A percentile compares a stretch with the other conserved stretches of the same genome.
phyloP scores from a whole-genome alignment of 805 yeast species.

The Barnettozyma californica region DNA sequence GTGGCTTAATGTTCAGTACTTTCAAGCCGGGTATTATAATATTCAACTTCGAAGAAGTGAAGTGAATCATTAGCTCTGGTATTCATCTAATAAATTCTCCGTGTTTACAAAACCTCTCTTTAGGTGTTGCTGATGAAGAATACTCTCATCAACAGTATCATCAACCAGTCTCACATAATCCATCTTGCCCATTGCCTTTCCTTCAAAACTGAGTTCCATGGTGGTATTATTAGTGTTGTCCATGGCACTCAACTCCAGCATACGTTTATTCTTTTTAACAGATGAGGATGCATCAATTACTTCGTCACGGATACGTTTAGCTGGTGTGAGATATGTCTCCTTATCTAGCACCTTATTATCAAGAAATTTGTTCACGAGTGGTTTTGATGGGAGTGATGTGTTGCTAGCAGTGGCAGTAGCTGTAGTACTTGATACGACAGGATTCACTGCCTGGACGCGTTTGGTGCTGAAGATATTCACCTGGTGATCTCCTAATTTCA shows the following conservation, averaged over 20 bases:
- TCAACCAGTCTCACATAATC: conserved; percentile 38
- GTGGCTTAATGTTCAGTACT: no score
- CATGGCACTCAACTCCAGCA: conserved; percentile 9
- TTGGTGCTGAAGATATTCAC: conserved; percentile 14
- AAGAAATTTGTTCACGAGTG: conserved; percentile 6
- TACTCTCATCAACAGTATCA: conserved; percentile 2
- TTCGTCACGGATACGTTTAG: conserved; percentile 27
- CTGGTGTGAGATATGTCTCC: conserved; percentile 15
- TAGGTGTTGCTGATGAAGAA: background rate
- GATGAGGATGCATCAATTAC: conserved; percentile 20
- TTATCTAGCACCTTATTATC: conserved; percentile 8
- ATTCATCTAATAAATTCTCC: background rate
- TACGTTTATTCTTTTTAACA: conserved; percentile 24
- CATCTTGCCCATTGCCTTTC: conserved; percentile 39
- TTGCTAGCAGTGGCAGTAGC: background rate
- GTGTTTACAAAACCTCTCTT: conserved; percentile 26
- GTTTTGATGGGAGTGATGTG: background rate
- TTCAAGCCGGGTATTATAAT: background rate
- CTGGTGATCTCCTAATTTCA: conserved; percentile 17
- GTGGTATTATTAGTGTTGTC: conserved; percentile 17
- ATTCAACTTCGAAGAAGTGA: background rate
- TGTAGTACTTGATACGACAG: background rate
- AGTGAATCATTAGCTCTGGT: background rate
- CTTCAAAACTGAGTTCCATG: conserved; percentile 40
- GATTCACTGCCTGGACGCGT: conserved; percentile 7